Conservation (phyloP, 371 early-diverging fungal genomes). For the Syncephalastrum sp. region DNA sequence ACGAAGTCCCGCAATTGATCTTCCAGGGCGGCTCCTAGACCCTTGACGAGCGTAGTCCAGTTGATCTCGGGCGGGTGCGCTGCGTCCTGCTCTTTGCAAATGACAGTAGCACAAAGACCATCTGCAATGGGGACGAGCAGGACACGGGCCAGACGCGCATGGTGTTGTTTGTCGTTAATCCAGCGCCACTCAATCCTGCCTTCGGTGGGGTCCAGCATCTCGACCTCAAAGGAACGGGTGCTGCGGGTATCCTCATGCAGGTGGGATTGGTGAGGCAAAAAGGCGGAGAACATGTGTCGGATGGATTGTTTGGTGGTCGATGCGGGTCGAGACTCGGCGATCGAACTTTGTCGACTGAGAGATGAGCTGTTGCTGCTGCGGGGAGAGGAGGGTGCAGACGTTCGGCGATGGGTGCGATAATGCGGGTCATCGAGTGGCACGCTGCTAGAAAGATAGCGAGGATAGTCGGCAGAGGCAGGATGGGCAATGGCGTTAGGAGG, state of each 20-base stretch:
- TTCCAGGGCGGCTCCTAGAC: constrained; percentile 23
- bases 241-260: constrained; percentile 18
- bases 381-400: constrained; percentile 35
- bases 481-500: constrained; percentile 3
- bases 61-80: background rate
- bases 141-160: constrained; percentile 21
- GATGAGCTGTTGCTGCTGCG: too few species aligned
- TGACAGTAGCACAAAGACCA: constrained; percentile 28
- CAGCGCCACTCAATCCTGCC: constrained; percentile 32
- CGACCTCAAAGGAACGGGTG: background rate
- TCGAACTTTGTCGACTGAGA: too few species aligned
- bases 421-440: constrained; percentile 24
- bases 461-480: constrained; percentile 2
- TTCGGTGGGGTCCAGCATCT: constrained; percentile 16
- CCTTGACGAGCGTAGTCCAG: constrained; percentile 1
- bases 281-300: constrained; percentile 24
- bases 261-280: constrained; percentile 10
- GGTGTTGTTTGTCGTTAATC: constrained; percentile 22
- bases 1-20: constrained; percentile 32
- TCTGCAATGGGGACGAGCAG: constrained; percentile 17
- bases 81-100: constrained; percentile 30
- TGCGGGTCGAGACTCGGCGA: background rate
- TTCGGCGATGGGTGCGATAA: background rate
- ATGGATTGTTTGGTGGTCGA: constrained; percentile 14
- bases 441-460: constrained; percentile 25